Percentiles rank a stretch among this genome's conserved stretches.
These are phyloP conservation scores for Selaginella tamariscina DNA, from an alignment of 75 land plant genomes.

Conservation along the genomic window DNA sequence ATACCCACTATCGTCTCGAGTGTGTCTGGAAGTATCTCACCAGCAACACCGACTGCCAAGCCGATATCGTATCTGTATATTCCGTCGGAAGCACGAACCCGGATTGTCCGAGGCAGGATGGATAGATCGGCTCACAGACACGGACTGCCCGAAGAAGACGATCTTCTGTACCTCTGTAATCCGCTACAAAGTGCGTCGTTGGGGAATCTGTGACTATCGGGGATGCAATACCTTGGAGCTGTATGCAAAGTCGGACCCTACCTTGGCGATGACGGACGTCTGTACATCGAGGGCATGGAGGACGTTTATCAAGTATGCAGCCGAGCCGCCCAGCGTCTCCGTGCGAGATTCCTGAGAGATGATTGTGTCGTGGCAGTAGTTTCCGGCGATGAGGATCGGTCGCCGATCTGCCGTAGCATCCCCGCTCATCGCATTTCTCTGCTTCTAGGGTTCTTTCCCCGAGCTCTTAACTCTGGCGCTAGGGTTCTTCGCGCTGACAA, in stretches of 20 bases:
- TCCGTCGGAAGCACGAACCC: not conserved
- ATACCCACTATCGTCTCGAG: conserved; percentile 48
- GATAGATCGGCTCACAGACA: conserved; percentile 47
- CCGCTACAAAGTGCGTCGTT: conserved; percentile 69
- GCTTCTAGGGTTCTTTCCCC: not conserved
- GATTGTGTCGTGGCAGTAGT: conserved; percentile 84
- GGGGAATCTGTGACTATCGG: conserved; percentile 1
- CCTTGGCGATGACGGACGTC: conserved; percentile 48
- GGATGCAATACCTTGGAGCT: conserved; percentile 15
- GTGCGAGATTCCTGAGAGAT: conserved; percentile 28
- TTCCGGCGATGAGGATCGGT: conserved; percentile 51
- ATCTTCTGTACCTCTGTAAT: conserved; percentile 35
- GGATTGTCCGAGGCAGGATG: conserved; percentile 52
- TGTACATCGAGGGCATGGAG: conserved; percentile 45
- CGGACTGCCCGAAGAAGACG: conserved; percentile 43
- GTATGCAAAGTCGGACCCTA: conserved; percentile 71
- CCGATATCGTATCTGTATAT: conserved; percentile 32
- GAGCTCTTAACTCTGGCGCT: no score
- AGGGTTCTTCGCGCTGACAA: no score
- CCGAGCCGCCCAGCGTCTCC: conserved; percentile 81
- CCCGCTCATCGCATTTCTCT: not conserved
- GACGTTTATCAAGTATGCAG: conserved; percentile 63
- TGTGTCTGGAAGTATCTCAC: conserved; percentile 74
- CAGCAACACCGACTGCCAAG: conserved; percentile 78
- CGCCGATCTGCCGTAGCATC: not conserved